Evolutionary conservation across 2,329 filamentous ascomycete species (phyloP).

Genomic region (Colletotrichum incanum): DNA sequence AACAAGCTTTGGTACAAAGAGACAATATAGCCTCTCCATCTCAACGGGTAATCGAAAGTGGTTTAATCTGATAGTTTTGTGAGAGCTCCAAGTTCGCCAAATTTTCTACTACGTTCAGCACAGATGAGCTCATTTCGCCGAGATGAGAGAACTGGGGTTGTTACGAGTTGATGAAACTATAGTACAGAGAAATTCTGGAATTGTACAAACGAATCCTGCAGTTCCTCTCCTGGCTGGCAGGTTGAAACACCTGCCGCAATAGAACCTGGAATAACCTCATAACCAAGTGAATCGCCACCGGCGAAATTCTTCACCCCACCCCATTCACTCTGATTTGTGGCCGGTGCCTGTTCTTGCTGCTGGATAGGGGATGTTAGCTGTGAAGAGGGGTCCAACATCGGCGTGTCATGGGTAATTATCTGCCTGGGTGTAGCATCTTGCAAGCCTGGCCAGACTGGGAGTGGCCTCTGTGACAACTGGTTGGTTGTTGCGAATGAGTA

Average conservation of each 20-base stretch:
- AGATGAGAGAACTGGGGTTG: neutral
- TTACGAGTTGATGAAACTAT: conserved; percentile 16
- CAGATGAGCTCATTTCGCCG: neutral
- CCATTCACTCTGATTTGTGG: neutral
- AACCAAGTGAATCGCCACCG: conserved; percentile 18
- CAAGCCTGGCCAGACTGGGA: conserved; percentile 22
- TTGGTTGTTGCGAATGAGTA: conserved; percentile 20
- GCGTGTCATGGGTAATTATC: neutral
- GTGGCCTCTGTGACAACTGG: conserved; percentile 16
- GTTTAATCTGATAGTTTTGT: no score
- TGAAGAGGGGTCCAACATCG: neutral
- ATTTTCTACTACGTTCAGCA: neutral
- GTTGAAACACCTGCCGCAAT: conserved; percentile 9
- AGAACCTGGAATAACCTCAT: conserved; percentile 19
- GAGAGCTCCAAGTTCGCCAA: neutral
- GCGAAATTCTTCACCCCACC: conserved; percentile 19
- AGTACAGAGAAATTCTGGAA: conserved; percentile 38
- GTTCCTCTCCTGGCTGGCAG: conserved; percentile 15
- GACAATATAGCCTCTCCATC: no score
- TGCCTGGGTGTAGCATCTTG: conserved; percentile 30
- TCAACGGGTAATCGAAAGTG: no score
- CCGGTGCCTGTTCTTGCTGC: neutral
- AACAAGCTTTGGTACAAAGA: no score
- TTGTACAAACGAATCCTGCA: conserved; percentile 20
- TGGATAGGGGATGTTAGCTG: conserved; percentile 24